phyloP scores from a whole-genome alignment of 2,329 filamentous ascomycete species.

The Anisogramma anomala region DNA sequence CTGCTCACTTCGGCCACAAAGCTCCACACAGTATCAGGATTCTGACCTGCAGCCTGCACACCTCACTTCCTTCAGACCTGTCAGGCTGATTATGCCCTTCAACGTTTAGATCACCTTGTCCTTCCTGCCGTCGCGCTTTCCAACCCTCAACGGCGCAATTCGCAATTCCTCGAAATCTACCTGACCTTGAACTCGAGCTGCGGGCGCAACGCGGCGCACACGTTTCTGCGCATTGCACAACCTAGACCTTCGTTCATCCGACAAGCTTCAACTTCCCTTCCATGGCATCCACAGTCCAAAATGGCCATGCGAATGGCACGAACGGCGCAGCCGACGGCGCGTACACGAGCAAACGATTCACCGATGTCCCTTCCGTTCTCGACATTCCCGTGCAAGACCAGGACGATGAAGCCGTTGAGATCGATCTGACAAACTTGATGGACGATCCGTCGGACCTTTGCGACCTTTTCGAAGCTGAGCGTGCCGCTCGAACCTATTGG shows the following conservation, averaged over 20 bases:
- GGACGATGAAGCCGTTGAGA: conserved; percentile 71
- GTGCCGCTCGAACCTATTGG: conserved; percentile 86
- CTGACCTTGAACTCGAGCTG: neutral
- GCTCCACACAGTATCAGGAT: no score
- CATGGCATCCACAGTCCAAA: conserved; percentile 32
- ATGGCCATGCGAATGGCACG: conserved; percentile 33
- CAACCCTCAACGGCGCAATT: neutral
- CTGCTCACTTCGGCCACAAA: no score
- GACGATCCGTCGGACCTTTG: conserved; percentile 94
- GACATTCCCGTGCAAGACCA: conserved; percentile 56
- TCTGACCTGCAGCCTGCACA: no score
- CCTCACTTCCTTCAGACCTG: neutral
- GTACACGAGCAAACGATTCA: conserved; percentile 46
- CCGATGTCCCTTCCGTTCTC: conserved; percentile 53
- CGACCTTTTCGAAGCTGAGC: conserved; percentile 87
- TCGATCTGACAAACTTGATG: conserved; percentile 79
- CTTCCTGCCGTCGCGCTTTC: neutral
- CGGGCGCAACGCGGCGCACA: neutral
- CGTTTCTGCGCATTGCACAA: neutral
- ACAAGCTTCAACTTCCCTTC: conserved; percentile 23
- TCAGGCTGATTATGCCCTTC: conserved; percentile 4
- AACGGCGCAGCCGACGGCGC: conserved; percentile 27
- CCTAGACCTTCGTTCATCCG: neutral
- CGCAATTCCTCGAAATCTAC: neutral
- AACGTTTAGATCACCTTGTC: conserved; percentile 2